A percentile compares a stretch with the other conserved stretches of the same genome.
These are phyloP conservation scores for Inga oerstediana DNA, from an alignment of 306 rosid species.

Conservation along the genomic window DNA sequence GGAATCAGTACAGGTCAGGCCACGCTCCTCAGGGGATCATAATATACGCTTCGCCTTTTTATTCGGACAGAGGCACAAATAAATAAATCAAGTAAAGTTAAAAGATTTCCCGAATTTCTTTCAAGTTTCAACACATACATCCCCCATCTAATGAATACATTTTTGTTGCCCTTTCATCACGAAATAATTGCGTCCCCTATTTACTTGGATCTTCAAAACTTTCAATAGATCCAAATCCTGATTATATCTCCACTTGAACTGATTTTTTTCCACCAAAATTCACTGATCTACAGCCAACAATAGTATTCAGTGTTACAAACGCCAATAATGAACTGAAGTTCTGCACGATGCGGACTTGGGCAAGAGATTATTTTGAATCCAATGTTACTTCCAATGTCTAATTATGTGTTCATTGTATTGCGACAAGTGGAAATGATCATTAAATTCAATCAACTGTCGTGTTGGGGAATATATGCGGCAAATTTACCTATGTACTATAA, in stretches of 20 bases:
- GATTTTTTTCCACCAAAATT: not conserved
- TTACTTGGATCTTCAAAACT: not conserved
- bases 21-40: conserved; percentile 27
- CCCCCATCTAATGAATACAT: no score
- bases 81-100: not conserved
- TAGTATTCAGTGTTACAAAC: not conserved
- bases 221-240: not conserved
- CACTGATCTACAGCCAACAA: not conserved
- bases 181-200: not conserved
- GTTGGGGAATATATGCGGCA: not conserved
- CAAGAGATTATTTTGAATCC: not conserved
- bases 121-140: no score
- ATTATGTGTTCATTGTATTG: not conserved
- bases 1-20: conserved; percentile 31
- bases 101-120: not conserved
- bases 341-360: not conserved
- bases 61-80: not conserved
- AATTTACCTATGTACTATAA: no score
- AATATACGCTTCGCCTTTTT: not conserved
- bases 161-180: no score
- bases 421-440: not conserved
- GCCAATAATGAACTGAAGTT: not conserved
- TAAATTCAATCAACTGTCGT: not conserved
- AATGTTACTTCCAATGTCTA: not conserved
- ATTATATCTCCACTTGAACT: not conserved